A percentile compares a stretch with the other conserved stretches of the same genome.
Evolutionary conservation across 2,329 filamentous ascomycete genomes (phyloP).

Genomic region (Dryadomyces quercus-mongolicae): DNA sequence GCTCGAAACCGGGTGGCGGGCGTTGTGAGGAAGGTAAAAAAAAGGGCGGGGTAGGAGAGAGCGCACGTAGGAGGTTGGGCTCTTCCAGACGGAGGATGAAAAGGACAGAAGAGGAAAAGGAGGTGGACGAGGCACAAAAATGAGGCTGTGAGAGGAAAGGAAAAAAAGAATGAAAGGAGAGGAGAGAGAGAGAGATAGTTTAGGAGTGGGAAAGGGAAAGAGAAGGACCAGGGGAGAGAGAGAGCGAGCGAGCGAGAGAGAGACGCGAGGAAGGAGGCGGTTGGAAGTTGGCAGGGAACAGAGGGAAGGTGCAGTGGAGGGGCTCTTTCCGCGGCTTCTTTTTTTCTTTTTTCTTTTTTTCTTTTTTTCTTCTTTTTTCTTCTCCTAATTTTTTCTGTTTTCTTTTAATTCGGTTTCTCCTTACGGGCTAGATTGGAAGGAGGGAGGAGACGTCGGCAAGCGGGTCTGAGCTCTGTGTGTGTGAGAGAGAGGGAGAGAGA

Average conservation of each 20-base stretch:
- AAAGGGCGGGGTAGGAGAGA: not conserved
- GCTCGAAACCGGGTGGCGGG: not conserved
- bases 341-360: not conserved
- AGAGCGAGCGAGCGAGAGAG: not conserved
- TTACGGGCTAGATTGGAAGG: slow-evolving; percentile 4
- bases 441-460: slow-evolving; percentile 5
- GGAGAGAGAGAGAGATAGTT: not conserved
- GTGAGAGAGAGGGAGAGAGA: not conserved
- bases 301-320: not conserved
- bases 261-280: not conserved
- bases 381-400: not conserved
- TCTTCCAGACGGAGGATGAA: not conserved
- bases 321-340: not conserved
- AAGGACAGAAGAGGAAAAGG: not conserved
- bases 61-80: not conserved
- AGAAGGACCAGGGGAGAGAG: not conserved
- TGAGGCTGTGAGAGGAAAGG: not conserved
- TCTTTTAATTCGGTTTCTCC: not conserved
- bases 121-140: not conserved
- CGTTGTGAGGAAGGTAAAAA: not conserved
- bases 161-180: not conserved
- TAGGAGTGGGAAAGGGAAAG: not conserved
- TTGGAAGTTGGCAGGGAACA: not conserved
- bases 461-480: slow-evolving; percentile 5
- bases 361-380: not conserved